Conservation (phyloP, 2,329 filamentous ascomycete species). For the Aureobasidium sp. region DNA sequence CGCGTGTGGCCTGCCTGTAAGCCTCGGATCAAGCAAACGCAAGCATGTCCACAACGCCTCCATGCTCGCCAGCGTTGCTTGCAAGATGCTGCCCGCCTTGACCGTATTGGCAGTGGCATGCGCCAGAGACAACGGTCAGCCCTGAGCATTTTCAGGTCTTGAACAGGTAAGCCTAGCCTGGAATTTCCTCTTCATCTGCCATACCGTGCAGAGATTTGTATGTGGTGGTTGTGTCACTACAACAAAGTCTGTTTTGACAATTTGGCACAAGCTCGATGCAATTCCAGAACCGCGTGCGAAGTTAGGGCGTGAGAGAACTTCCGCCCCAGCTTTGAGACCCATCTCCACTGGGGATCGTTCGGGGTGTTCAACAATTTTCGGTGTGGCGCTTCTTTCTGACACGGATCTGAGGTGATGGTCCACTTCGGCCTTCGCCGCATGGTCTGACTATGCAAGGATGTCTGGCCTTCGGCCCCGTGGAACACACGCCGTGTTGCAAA, state of each 20-base stretch:
- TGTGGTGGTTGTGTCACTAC: background rate
- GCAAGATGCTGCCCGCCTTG: background rate
- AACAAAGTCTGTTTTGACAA: background rate
- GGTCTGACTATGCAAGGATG: slow-evolving; percentile 5
- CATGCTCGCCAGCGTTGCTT: slow-evolving; percentile 11
- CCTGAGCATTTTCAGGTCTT: background rate
- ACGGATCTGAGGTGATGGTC: slow-evolving; percentile 3
- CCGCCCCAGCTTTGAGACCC: background rate
- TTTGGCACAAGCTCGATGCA: slow-evolving; percentile 2
- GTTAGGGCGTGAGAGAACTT: background rate
- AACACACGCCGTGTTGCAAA: slow-evolving; percentile 7
- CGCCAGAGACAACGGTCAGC: background rate
- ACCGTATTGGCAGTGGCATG: background rate
- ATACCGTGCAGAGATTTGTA: background rate
- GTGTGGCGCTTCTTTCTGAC: slow-evolving; percentile 3
- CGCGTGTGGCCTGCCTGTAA: background rate
- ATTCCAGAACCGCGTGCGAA: background rate
- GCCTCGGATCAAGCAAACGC: slow-evolving; percentile 5
- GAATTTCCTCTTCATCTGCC: background rate
- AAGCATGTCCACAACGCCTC: slow-evolving; percentile 6
- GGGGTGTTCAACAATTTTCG: background rate
- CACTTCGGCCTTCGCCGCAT: slow-evolving; percentile 9
- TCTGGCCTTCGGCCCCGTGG: slow-evolving; percentile 5
- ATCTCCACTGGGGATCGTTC: slow-evolving; percentile 1
- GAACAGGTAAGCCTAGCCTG: slow-evolving; percentile 1